A percentile compares a stretch with the other conserved stretches of the same genome.
Conservation (phyloP, 2,329 filamentous ascomycete genomes). For the Trichoderma brevicompactum region DNA sequence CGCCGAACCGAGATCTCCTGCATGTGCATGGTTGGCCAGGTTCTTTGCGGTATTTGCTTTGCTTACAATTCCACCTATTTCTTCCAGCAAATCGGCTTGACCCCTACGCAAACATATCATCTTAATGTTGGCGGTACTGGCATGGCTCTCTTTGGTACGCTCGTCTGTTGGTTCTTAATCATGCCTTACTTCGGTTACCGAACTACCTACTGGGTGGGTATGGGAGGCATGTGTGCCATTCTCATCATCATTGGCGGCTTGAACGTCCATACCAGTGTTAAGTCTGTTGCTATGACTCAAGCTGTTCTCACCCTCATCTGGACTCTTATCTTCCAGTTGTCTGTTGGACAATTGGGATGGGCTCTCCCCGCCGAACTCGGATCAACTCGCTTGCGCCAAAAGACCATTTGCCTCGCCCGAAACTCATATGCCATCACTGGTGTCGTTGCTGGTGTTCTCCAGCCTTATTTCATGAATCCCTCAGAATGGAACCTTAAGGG, state of each 20-base stretch:
- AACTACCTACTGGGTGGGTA: constrained; percentile 50
- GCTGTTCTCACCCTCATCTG: constrained; percentile 43
- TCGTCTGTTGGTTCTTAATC: constrained; percentile 49
- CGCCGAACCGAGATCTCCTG: constrained; percentile 57
- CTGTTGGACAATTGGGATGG: constrained; percentile 46
- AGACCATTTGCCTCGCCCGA: constrained; percentile 59
- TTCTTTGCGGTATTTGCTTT: constrained; percentile 33
- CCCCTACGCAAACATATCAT: constrained; percentile 37
- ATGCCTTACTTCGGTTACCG: constrained; percentile 51
- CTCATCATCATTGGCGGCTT: constrained; percentile 50
- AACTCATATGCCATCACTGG: constrained; percentile 50
- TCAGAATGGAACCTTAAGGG: constrained; percentile 55
- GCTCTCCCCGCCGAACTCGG: constrained; percentile 48
- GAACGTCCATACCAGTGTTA: constrained; percentile 40
- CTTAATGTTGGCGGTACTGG: constrained; percentile 46
- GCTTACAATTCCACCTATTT: constrained; percentile 48
- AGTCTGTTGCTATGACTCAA: constrained; percentile 41
- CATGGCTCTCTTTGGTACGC: constrained; percentile 49
- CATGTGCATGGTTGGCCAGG: constrained; percentile 25
- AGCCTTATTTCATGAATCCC: constrained; percentile 54
- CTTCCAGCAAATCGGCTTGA: constrained; percentile 44
- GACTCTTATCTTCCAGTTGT: constrained; percentile 43
- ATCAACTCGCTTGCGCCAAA: constrained; percentile 57
- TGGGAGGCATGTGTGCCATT: constrained; percentile 45
- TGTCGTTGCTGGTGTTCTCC: constrained; percentile 55